phyloP scores from a whole-genome alignment of 208 protist species.

The Wallacemonas collosoma region DNA sequence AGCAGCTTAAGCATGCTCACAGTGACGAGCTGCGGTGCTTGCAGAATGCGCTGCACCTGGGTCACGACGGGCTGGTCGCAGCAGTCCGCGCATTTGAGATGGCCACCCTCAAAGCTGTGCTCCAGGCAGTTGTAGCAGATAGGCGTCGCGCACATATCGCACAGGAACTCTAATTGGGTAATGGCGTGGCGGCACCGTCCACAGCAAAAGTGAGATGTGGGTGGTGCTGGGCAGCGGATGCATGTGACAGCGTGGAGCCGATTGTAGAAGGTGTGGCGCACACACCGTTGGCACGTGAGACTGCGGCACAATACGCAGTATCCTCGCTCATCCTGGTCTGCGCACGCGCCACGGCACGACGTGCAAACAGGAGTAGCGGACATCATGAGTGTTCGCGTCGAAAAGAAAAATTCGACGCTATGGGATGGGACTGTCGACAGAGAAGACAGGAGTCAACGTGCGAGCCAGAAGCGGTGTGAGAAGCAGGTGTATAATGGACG shows the following conservation, averaged over 20 bases:
- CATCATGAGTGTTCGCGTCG: neutral
- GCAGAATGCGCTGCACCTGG: neutral
- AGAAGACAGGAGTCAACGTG: too few relatives aligned
- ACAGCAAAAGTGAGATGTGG: constrained; percentile 38
- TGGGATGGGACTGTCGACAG: too few relatives aligned
- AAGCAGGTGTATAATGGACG: too few relatives aligned
- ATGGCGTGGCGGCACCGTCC: constrained; percentile 43
- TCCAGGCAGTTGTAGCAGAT: constrained; percentile 64
- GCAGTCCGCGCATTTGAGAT: constrained; percentile 69
- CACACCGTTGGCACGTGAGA: constrained; percentile 45
- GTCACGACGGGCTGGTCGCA: constrained; percentile 45
- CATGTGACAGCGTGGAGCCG: constrained; percentile 49
- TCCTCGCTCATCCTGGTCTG: constrained; percentile 18
- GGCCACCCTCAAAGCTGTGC: constrained; percentile 66
- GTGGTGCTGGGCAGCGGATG: constrained; percentile 32
- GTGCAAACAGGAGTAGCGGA: neutral
- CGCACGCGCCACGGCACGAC: constrained; percentile 18
- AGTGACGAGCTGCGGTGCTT: constrained; percentile 16
- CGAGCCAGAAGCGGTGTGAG: too few relatives aligned
- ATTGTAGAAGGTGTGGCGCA: constrained; percentile 29
- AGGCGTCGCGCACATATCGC: constrained; percentile 54
- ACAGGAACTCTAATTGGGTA: constrained; percentile 49
- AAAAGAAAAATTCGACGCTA: too few relatives aligned
- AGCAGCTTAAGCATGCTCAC: constrained; percentile 20
- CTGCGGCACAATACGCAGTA: constrained; percentile 52